Percentiles rank a stretch among this genome's conserved stretches.
Conservation (phyloP, 805 yeast species). For the Kodamaea restingae region DNA sequence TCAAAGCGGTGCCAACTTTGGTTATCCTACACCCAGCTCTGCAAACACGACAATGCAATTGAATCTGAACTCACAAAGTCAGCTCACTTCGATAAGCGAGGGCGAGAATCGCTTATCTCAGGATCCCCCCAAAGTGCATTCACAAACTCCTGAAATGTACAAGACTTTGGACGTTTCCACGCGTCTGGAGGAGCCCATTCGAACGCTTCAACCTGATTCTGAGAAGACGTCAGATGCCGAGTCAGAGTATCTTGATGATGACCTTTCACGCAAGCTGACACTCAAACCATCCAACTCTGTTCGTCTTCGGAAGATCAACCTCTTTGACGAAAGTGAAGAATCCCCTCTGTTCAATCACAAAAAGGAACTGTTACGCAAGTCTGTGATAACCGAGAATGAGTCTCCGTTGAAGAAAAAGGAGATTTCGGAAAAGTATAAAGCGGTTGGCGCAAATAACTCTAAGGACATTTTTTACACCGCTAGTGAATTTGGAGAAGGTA, state of each 20-base stretch:
- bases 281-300: constrained; percentile 38
- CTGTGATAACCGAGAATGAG: constrained; percentile 9
- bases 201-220: not conserved
- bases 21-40: not conserved
- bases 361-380: constrained; percentile 7
- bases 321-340: constrained; percentile 23
- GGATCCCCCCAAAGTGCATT: too few relatives aligned
- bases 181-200: not conserved
- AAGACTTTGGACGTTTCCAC: too few relatives aligned
- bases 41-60: not conserved
- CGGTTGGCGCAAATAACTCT: constrained; percentile 16
- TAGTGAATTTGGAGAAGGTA: constrained; percentile 12
- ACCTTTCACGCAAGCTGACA: constrained; percentile 34
- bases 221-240: constrained; percentile 5
- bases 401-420: constrained; percentile 6
- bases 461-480: constrained; percentile 26
- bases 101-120: not conserved
- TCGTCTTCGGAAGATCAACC: constrained; percentile 37
- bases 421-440: constrained; percentile 14
- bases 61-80: not conserved
- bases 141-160: too few relatives aligned
- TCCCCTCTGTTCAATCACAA: constrained; percentile 15
- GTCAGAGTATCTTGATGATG: not conserved
- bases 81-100: constrained; percentile 5
- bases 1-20: not conserved